phyloP scores from a whole-genome alignment of 495 filamentous ascomycete genomes.

The Aspergillus biplanus region DNA sequence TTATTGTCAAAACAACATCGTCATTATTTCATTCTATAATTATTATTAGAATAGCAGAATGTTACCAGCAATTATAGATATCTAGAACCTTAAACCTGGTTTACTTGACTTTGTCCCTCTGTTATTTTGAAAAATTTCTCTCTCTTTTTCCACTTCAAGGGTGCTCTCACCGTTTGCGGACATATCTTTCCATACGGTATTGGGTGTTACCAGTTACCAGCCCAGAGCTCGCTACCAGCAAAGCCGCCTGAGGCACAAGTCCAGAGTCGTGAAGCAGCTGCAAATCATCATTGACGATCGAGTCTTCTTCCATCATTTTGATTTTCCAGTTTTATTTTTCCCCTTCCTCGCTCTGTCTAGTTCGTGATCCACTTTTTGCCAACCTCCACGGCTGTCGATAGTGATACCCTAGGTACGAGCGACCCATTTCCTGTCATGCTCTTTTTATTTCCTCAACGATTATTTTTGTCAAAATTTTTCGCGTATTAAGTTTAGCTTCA shows the following conservation, averaged over 20 bases:
- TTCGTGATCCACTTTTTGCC: conserved; percentile 4
- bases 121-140: too few species aligned
- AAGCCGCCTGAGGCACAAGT: conserved; percentile 13
- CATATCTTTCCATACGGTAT: conserved; percentile 18
- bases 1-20: neutral
- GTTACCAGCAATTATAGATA: too few species aligned
- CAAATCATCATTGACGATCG: conserved; percentile 20
- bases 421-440: neutral
- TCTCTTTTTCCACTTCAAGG: too few species aligned
- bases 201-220: neutral
- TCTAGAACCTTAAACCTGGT: too few species aligned
- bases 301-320: neutral
- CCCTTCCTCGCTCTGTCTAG: neutral
- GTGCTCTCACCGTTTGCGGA: conserved; percentile 11
- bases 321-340: conserved; percentile 1
- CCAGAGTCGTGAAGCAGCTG: conserved; percentile 15
- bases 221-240: conserved; percentile 3
- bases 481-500: neutral
- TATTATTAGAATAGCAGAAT: too few species aligned
- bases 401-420: neutral
- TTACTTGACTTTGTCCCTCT: neutral
- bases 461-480: neutral
- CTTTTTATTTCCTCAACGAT: conserved; percentile 7
- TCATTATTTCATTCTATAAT: too few species aligned
- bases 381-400: neutral